Percentiles rank a stretch among this genome's conserved stretches.
Evolutionary conservation across 2,329 filamentous ascomycete genomes (phyloP).

Genomic region (Exophiala aquamarina): DNA sequence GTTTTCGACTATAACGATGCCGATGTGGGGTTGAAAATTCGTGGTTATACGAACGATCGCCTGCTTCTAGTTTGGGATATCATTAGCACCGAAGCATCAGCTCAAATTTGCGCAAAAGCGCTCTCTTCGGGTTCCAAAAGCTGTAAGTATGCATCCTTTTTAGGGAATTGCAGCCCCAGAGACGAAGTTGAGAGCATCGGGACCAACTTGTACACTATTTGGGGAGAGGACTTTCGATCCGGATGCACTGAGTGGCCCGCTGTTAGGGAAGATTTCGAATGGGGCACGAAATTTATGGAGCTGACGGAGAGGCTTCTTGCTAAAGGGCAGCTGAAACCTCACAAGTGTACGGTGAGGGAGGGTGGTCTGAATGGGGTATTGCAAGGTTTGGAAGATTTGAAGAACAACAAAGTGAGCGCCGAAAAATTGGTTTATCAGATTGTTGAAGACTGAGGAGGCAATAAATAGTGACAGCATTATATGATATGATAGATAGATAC

Average conservation of each 20-base stretch:
- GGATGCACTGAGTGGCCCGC: background rate
- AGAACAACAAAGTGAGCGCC: conserved; percentile 45
- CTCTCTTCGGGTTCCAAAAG: conserved; percentile 1
- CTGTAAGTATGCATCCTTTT: background rate
- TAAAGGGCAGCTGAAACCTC: conserved; percentile 43
- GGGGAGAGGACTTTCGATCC: background rate
- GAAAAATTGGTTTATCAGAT: conserved; percentile 50
- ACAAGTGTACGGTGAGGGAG: conserved; percentile 40
- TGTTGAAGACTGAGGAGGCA: background rate
- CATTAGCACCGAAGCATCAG: background rate
- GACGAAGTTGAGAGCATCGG: conserved; percentile 3
- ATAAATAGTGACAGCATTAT: no score
- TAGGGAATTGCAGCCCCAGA: background rate
- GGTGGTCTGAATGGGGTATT: conserved; percentile 47
- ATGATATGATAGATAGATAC: no score
- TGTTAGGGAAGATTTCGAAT: background rate
- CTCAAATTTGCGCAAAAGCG: background rate
- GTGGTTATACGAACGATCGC: background rate
- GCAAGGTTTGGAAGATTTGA: conserved; percentile 45
- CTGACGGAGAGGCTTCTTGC: conserved; percentile 33
- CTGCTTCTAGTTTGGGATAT: conserved; percentile 4
- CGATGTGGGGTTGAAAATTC: background rate
- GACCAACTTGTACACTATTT: conserved; percentile 4
- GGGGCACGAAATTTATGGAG: background rate
- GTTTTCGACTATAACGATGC: conserved; percentile 4